Evolutionary conservation across 139 green algal genomes (phyloP).

Genomic region (Micractinium conductrix): DNA sequence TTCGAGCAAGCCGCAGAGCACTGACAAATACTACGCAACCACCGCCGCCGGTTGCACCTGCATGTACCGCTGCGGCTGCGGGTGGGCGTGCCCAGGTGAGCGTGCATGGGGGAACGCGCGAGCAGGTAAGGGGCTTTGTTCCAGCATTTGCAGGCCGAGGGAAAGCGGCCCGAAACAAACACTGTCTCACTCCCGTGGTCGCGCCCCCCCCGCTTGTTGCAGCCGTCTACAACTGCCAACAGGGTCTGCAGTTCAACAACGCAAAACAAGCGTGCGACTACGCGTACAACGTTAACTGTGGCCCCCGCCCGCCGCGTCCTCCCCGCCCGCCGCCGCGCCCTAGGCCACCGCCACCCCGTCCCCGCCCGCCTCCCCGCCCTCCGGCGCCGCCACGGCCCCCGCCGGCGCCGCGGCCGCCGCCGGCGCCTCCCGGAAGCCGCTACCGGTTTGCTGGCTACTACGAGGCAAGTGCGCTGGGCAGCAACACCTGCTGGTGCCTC

Average conservation of each 20-base stretch:
- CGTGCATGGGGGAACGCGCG: no score
- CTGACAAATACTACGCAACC: background rate
- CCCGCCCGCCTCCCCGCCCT: background rate
- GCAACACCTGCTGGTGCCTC: no score
- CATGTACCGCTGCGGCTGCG: conserved; percentile 10
- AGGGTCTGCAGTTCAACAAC: background rate
- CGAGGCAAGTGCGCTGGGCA: no score
- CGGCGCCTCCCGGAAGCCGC: background rate
- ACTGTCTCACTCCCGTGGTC: no score
- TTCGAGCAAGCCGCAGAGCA: background rate
- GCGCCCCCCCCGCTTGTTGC: no score
- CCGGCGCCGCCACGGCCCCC: background rate
- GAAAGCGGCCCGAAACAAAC: no score
- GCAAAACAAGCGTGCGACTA: background rate
- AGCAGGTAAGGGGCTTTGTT: no score
- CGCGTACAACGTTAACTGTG: background rate
- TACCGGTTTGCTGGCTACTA: conserved; percentile 12
- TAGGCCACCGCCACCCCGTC: background rate
- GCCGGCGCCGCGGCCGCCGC: background rate
- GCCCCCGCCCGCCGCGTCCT: background rate
- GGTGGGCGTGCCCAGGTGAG: background rate
- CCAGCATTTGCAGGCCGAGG: no score
- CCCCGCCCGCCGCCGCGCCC: background rate
- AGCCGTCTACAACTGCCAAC: background rate
- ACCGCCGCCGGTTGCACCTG: background rate